Percentiles rank a stretch among this genome's conserved stretches.
These are phyloP conservation scores for Shiraia sp. DNA, from an alignment of 2,329 filamentous ascomycete species.

Conservation along the genomic window DNA sequence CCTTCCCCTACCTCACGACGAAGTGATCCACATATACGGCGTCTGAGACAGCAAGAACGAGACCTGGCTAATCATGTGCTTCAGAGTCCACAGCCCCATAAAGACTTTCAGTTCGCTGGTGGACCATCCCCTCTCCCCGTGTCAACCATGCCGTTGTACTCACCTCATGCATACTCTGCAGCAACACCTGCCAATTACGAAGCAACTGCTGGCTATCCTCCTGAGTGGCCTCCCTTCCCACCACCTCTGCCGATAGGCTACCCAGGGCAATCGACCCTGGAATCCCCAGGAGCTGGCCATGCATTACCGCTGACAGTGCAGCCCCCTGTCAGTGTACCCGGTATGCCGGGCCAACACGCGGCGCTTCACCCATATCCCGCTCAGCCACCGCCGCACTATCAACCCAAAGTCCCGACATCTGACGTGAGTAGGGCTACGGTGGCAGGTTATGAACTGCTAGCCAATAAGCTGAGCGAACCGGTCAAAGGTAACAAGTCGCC, in stretches of 20 bases:
- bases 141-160: conserved; percentile 34
- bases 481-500: conserved; percentile 25
- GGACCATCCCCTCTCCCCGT: conserved; percentile 26
- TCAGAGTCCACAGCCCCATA: conserved; percentile 41
- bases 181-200: conserved; percentile 28
- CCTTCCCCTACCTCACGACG: conserved; percentile 27
- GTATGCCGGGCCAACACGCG: conserved; percentile 14
- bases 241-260: conserved; percentile 30
- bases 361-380: conserved; percentile 22
- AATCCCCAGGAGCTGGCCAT: conserved; percentile 25
- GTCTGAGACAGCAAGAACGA: conserved; percentile 36
- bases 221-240: conserved; percentile 30
- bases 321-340: conserved; percentile 22
- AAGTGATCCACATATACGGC: conserved; percentile 30
- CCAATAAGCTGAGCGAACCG: conserved; percentile 38
- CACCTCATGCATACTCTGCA: conserved; percentile 27
- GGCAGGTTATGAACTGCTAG: conserved; percentile 45
- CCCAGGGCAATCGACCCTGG: conserved; percentile 14
- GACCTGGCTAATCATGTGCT: conserved; percentile 41
- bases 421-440: conserved; percentile 34
- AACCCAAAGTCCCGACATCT: conserved; percentile 22
- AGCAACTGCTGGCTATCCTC: conserved; percentile 20
- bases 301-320: conserved; percentile 27
- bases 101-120: conserved; percentile 33
- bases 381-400: conserved; percentile 34